phyloP scores from a whole-genome alignment of 345 rosid species.

The Durio zibethinus region DNA sequence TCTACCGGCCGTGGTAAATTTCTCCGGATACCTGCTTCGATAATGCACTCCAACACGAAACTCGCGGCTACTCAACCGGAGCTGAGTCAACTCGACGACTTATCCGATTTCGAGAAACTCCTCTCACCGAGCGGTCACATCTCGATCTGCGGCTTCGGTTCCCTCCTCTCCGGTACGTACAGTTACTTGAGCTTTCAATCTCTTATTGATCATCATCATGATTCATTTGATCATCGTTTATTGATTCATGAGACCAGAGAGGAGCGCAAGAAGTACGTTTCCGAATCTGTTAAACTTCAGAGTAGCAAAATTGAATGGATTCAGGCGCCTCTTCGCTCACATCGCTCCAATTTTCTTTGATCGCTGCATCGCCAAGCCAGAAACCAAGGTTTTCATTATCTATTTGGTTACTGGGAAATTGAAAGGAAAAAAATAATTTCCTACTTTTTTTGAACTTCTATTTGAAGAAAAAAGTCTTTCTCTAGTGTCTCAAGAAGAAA shows the following conservation, averaged over 20 bases:
- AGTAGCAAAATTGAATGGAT: constrained; percentile 67
- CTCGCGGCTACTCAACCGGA: constrained; percentile 19
- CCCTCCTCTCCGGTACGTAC: constrained; percentile 81
- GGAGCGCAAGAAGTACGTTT: constrained; percentile 84
- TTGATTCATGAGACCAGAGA: constrained; percentile 38
- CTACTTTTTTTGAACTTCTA: neutral
- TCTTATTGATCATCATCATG: neutral
- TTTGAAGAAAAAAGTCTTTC: neutral
- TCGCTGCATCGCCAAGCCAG: constrained; percentile 83
- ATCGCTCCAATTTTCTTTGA: constrained; percentile 88
- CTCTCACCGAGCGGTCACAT: constrained; percentile 58
- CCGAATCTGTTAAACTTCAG: constrained; percentile 77
- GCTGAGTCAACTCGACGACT: constrained; percentile 43
- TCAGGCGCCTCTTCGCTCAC: constrained; percentile 84
- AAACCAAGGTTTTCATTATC: constrained; percentile 59
- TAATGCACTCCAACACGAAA: constrained; percentile 22
- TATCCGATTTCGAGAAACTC: constrained; percentile 55
- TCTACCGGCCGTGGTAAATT: constrained; percentile 1
- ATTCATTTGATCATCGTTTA: neutral
- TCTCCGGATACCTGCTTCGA: constrained; percentile 18
- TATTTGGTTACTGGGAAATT: neutral
- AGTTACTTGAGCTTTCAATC: neutral
- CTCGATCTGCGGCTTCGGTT: constrained; percentile 92
- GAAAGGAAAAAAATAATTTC: neutral
- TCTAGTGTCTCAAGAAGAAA: too few relatives aligned